These are phyloP conservation scores for Ruellia speciosa DNA, from an alignment of 305 asterid genomes.

Conservation along the genomic window DNA sequence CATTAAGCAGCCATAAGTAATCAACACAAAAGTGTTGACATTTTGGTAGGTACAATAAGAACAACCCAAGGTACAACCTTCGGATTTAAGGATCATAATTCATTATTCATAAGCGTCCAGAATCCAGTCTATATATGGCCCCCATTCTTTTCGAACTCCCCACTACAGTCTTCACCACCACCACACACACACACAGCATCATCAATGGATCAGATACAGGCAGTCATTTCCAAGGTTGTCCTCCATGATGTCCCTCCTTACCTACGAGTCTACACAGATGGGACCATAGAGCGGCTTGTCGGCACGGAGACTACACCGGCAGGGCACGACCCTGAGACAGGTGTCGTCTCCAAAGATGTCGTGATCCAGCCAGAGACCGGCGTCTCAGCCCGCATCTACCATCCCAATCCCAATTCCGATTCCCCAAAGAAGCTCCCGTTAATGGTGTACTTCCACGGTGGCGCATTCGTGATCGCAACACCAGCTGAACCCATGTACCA, in stretches of 20 bases:
- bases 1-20: too few relatives aligned
- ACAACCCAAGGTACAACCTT: too few relatives aligned
- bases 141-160: too few relatives aligned
- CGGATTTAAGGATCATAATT: too few relatives aligned
- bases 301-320: constrained; percentile 42
- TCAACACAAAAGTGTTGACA: too few relatives aligned
- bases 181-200: not conserved
- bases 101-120: too few relatives aligned
- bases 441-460: constrained; percentile 70
- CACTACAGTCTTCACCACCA: not conserved
- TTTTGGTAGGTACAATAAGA: too few relatives aligned
- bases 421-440: constrained; percentile 37
- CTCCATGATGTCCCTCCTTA: constrained; percentile 47
- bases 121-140: too few relatives aligned
- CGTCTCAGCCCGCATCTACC: constrained; percentile 49
- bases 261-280: constrained; percentile 47
- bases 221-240: constrained; percentile 11
- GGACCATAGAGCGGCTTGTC: constrained; percentile 43
- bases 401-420: constrained; percentile 24
- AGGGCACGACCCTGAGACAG: constrained; percentile 31
- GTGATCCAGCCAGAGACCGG: constrained; percentile 30
- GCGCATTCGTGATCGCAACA: constrained; percentile 61
- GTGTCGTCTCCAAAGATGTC: constrained; percentile 53
- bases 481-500: constrained; percentile 52
- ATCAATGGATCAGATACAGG: constrained; percentile 19